Evolutionary conservation across 257 asterid species (phyloP), one percentile per base, ranked within the genome.

Genomic region (Anisodus acutangulus): DNA sequence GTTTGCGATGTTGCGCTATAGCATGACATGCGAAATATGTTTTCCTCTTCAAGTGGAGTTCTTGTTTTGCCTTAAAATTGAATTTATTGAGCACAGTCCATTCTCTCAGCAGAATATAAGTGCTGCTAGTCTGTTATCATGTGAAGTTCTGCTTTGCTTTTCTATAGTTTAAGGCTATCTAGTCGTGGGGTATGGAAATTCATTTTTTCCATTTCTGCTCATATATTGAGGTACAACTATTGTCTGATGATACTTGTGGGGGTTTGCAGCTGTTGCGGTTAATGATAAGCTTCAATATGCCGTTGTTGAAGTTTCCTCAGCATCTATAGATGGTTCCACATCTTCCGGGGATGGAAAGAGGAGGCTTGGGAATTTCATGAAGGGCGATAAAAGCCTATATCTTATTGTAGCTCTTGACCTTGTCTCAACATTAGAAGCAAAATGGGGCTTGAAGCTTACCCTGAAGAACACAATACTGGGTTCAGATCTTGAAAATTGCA

Each of bases 201-300:
- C 81, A 47, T 47, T 76, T 74, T 71, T 74, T 0, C 0, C 63
- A 12, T 51, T 51, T 0, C 81, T 53, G 12, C 51, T 49, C 60
- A 11, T 49, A 51, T 51, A 76, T 51, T 51, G 81, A 31, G 64
- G 9, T 54, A 26, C 86, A 82, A 51, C 78, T n/a, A 70, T 39
- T 51, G 55, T 72, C 53, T 70, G 67, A 41, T 51, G 53, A 16
- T 53, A 47, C 6, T 19, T 7, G 62, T 82, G 86, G 67, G 54
- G 71, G 72, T 86, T 60, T 39, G 83, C 93, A 96, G 99, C 98
- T 83, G 97, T 94, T 87, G 98, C 99, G 22, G 93, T 96, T 89
- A 96, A 96, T 89, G 88, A 93, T 51, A 94, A 94, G 89, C 98
- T 96, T 86, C 97, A 92, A 82, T 96, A 96, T 72, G 97, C 97